Percentiles rank a stretch among this genome's conserved stretches.
phyloP scores from a whole-genome alignment of 2,329 filamentous ascomycete species.

The Sporothrix phasma region DNA sequence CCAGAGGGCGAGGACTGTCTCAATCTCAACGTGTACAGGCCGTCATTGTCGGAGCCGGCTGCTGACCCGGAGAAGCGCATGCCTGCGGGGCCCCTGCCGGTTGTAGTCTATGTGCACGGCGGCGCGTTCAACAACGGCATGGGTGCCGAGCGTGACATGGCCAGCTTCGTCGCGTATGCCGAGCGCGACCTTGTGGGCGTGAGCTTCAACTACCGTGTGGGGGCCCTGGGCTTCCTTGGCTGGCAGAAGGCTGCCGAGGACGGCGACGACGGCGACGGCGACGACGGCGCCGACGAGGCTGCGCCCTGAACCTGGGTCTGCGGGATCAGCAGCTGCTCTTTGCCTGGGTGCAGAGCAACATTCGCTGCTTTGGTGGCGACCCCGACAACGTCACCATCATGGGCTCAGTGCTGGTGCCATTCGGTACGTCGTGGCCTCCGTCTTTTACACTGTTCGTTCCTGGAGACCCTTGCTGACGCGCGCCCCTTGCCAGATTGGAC shows the following conservation, averaged over 20 bases:
- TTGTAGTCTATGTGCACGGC: conserved; percentile 53
- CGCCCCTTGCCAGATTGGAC: conserved; percentile 43
- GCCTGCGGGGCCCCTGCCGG: conserved; percentile 30
- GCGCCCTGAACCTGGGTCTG: conserved; percentile 55
- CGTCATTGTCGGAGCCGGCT: neutral
- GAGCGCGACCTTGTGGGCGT: conserved; percentile 45
- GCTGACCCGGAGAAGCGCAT: neutral
- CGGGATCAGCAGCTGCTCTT: conserved; percentile 51
- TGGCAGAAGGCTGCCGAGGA: conserved; percentile 21
- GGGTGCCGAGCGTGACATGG: conserved; percentile 48
- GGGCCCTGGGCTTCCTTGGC: conserved; percentile 57
- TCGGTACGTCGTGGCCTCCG: conserved; percentile 34
- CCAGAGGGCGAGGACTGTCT: conserved; percentile 42
- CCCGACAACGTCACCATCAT: conserved; percentile 47
- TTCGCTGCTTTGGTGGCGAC: conserved; percentile 51
- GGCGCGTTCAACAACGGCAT: conserved; percentile 50
- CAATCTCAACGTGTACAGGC: conserved; percentile 41
- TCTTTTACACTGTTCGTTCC: neutral
- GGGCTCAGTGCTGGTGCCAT: conserved; percentile 54
- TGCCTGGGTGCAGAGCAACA: conserved; percentile 51
- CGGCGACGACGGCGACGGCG: conserved; percentile 31
- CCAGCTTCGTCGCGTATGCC: conserved; percentile 49
- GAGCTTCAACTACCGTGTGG: conserved; percentile 54
- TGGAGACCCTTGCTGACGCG: conserved; percentile 12
- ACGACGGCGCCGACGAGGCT: conserved; percentile 26